These are phyloP conservation scores for Saturnispora zaruensis DNA, from an alignment of 805 yeast species.

Conservation along the genomic window DNA sequence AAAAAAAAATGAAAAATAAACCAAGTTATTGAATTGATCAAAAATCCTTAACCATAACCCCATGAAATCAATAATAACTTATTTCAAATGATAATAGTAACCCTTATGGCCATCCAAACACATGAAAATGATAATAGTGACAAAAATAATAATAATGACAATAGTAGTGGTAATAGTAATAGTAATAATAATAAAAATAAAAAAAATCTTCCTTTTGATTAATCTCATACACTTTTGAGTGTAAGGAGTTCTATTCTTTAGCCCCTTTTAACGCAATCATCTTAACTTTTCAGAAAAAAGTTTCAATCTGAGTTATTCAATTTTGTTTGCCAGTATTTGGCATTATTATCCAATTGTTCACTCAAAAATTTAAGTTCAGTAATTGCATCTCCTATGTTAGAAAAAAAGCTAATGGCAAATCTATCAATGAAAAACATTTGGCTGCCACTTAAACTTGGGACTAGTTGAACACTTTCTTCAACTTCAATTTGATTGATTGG, in stretches of 20 bases:
- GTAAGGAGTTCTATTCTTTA: not conserved
- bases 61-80: not conserved
- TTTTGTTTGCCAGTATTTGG: conserved; percentile 42
- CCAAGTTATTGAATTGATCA: not conserved
- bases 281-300: not conserved
- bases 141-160: not conserved
- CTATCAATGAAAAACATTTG: conserved; percentile 78
- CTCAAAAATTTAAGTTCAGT: conserved; percentile 54
- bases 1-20: not conserved
- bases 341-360: conserved; percentile 45
- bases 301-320: not conserved
- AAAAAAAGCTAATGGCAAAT: conserved; percentile 73
- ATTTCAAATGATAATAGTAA: not conserved
- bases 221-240: not conserved
- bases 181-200: too few relatives aligned
- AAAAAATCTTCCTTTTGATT: not conserved
- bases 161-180: not conserved
- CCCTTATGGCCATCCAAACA: not conserved
- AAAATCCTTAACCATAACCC: not conserved
- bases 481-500: conserved; percentile 25
- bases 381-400: conserved; percentile 48
- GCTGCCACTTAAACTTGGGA: conserved; percentile 52
- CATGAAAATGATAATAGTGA: not conserved
- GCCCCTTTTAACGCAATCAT: not conserved
- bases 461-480: conserved; percentile 36